Evolutionary conservation across 306 rosid species (phyloP), one percentile per base, ranked within the genome.

Genomic region (Delonix regia): DNA sequence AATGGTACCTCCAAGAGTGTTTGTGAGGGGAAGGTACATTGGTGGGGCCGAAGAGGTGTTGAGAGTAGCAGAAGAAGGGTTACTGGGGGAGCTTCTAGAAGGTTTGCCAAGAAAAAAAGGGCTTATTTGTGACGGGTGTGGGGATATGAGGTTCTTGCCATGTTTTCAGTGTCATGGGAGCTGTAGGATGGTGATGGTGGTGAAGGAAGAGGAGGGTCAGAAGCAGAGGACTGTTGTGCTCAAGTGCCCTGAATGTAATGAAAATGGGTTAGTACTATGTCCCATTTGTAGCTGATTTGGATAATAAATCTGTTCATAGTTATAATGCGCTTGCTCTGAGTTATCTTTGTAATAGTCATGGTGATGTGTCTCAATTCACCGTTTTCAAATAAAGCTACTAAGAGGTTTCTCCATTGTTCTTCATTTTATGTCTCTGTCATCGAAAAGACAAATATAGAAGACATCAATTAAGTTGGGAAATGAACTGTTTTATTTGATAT

Each of bases 161-260:
- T 94, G 97, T 64, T 94, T 92, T 44, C 85, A 55, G 2, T 94
- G 99, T 60, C 91, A 80, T 76, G 99, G 99, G 44, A 94, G 97
- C 39, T 90, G 93, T n/a, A 94, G 90, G 71, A 74, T 86, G 78
- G 86, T 85, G 27, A 65, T 89, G 82, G 59, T 49, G 78, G 75
- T 72, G 33, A 69, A 79, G 38, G 73, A 87, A 8, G 79, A 67
- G 33, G 41, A 18, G 67, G 75, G 57, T 53, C 77, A 67, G 38
- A 80, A 81, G 28, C 82, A 75, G 24, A 80, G 69, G n/a, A 74
- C 51, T 0, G 39, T 82, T 48, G 87, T 90, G 42, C 83, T 83
- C 15, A 89, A 84, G 75, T 94, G 99, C 64, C 69, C 81, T 4
- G 85, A 89, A 53, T 94, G 99, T 80, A 92, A 94, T 82, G 99